Conservation (phyloP, 257 asterid species). For the Ilex asprella region DNA sequence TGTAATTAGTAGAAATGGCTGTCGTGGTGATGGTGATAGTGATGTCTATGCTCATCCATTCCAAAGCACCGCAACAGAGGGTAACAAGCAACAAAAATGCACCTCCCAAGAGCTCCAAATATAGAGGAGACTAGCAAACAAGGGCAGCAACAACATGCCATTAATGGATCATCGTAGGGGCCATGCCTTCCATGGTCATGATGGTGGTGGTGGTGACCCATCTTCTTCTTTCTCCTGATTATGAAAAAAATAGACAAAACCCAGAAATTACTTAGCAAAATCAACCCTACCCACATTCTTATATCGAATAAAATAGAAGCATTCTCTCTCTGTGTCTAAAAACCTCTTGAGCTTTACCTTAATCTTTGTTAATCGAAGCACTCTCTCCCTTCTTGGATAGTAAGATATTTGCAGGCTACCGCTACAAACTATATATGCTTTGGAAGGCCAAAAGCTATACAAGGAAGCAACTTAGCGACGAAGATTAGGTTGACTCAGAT, state of each 20-base stretch:
- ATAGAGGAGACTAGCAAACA: constrained; percentile 28
- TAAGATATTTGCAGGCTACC: too few species aligned
- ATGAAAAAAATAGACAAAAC: background rate
- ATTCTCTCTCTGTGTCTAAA: too few species aligned
- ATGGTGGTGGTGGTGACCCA: constrained; percentile 24
- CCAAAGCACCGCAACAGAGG: constrained; percentile 65
- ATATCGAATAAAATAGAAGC: too few species aligned
- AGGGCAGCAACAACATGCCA: constrained; percentile 40
- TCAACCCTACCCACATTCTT: background rate
- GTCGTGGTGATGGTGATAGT: constrained; percentile 47
- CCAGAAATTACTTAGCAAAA: background rate
- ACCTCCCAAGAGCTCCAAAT: constrained; percentile 30
- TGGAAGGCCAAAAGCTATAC: too few species aligned
- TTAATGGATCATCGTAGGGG: constrained; percentile 18
- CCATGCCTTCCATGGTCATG: constrained; percentile 5
- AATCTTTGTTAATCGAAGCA: too few species aligned
- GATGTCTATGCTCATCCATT: constrained; percentile 54
- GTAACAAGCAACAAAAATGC: constrained; percentile 44
- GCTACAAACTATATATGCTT: too few species aligned
- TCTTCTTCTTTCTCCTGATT: constrained; percentile 6
- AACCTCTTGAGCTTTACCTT: too few species aligned
- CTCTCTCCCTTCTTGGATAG: too few species aligned
- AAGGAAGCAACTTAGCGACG: too few species aligned
- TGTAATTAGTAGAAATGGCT: constrained; percentile 19
- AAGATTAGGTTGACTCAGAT: too few species aligned